Conservation (phyloP, 2,329 filamentous ascomycete genomes). For the Helotiales sp. region DNA sequence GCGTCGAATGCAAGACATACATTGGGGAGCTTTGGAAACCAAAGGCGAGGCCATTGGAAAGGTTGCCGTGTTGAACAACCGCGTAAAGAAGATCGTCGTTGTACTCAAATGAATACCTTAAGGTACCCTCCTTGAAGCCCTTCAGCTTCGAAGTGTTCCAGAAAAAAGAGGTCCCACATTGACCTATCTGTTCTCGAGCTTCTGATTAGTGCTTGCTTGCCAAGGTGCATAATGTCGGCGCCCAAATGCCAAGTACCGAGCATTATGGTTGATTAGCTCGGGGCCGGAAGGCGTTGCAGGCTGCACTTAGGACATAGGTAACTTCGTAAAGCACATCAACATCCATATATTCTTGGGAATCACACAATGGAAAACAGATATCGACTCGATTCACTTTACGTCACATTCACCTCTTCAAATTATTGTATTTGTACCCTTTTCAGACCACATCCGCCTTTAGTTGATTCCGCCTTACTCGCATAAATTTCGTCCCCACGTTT, state of each 20-base stretch:
- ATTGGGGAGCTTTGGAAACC: conserved; percentile 37
- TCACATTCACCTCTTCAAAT: too few species aligned
- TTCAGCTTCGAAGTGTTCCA: conserved; percentile 5
- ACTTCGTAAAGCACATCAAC: too few species aligned
- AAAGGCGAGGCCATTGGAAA: conserved; percentile 39
- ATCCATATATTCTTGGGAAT: not conserved
- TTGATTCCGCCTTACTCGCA: conserved; percentile 15
- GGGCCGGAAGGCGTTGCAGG: not conserved
- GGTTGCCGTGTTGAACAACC: conserved; percentile 15
- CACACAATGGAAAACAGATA: not conserved
- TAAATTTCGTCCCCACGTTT: conserved; percentile 10
- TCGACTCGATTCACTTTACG: not conserved
- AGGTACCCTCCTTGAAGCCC: too few species aligned
- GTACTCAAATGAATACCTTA: not conserved
- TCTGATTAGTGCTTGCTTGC: not conserved
- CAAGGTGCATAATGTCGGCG: not conserved
- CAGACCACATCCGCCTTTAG: not conserved
- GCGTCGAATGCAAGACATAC: conserved; percentile 39
- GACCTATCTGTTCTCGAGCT: not conserved
- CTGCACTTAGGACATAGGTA: too few species aligned
- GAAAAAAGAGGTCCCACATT: not conserved
- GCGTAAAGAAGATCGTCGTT: not conserved
- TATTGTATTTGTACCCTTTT: not conserved
- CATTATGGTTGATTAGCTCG: conserved; percentile 4
- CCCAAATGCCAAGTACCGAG: not conserved